Evolutionary conservation across 108 stramenopile genomes (phyloP).

Genomic region (Nitzschia sp.): DNA sequence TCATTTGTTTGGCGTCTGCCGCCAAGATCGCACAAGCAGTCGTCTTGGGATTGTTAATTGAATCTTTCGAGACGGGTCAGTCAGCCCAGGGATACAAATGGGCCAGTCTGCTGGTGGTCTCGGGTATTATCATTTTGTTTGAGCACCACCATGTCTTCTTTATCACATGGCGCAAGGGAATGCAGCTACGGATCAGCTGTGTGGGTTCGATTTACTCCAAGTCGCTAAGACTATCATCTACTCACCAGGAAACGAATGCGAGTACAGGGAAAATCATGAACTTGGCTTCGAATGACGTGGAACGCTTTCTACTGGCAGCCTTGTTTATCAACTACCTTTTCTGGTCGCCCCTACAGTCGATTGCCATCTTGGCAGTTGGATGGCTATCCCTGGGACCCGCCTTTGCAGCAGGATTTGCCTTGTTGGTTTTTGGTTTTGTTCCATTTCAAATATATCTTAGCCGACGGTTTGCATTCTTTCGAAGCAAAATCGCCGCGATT

Average conservation of each 20-base stretch:
- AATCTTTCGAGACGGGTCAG: conserved; percentile 51
- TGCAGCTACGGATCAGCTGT: conserved; percentile 63
- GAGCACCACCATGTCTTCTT: conserved; percentile 59
- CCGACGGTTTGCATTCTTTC: conserved; percentile 60
- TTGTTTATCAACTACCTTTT: conserved; percentile 72
- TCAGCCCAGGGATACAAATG: conserved; percentile 44
- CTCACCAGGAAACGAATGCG: conserved; percentile 14
- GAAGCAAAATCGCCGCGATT: conserved; percentile 69
- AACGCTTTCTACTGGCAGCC: conserved; percentile 68
- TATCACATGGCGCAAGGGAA: conserved; percentile 49
- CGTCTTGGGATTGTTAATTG: conserved; percentile 68
- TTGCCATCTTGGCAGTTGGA: conserved; percentile 77
- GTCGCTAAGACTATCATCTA: conserved; percentile 39
- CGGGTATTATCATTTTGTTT: conserved; percentile 53
- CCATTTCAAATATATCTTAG: conserved; percentile 73
- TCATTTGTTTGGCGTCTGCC: conserved; percentile 34
- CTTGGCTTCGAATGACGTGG: conserved; percentile 87
- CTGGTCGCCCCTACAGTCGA: conserved; percentile 75
- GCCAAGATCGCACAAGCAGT: conserved; percentile 64
- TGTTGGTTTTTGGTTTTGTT: conserved; percentile 73
- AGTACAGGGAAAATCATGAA: conserved; percentile 80
- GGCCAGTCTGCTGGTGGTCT: conserved; percentile 54
- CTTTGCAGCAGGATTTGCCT: conserved; percentile 80
- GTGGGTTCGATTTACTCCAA: conserved; percentile 79
- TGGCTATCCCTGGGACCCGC: conserved; percentile 60